phyloP scores from a whole-genome alignment of 768 basidiomycete species.

The Trametes villosa region DNA sequence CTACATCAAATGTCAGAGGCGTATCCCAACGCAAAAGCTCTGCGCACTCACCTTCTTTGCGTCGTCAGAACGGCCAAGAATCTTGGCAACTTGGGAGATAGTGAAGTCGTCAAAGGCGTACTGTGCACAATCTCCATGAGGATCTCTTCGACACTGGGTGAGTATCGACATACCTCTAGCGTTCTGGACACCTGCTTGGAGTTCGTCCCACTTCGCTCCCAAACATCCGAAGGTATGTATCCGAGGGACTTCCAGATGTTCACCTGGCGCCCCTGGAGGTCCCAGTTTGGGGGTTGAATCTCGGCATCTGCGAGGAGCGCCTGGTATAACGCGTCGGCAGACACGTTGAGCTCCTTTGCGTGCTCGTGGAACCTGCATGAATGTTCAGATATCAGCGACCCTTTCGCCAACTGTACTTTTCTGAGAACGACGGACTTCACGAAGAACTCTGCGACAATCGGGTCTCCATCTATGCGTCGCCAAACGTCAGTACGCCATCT shows the following conservation, averaged over 20 bases:
- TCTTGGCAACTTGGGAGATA: conserved; percentile 64
- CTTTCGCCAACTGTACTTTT: no score
- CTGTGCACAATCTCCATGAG: conserved; percentile 34
- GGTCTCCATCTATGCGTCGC: conserved; percentile 55
- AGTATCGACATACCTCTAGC: conserved; percentile 63
- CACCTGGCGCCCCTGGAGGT: conserved; percentile 63
- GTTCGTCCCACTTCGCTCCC: conserved; percentile 52
- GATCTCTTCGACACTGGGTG: no score
- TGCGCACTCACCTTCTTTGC: conserved; percentile 50
- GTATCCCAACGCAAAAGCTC: no score
- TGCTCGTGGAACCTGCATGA: conserved; percentile 59
- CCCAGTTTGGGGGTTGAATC: conserved; percentile 60
- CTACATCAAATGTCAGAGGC: conserved; percentile 35
- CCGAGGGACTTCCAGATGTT: conserved; percentile 58
- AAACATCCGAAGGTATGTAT: conserved; percentile 39
- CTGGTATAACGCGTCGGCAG: conserved; percentile 52
- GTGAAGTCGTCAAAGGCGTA: conserved; percentile 68
- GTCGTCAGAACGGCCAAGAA: conserved; percentile 54
- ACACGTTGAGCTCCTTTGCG: conserved; percentile 51
- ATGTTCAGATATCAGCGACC: no score
- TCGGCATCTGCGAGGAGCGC: conserved; percentile 66
- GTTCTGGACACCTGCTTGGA: conserved; percentile 67
- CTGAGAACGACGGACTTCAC: conserved; percentile 56
- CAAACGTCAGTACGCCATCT: neutral
- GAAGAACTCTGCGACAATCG: conserved; percentile 68